Evolutionary conservation across 129 eudicot genomes (phyloP).

Genomic region (Flaveria sonorensis): DNA sequence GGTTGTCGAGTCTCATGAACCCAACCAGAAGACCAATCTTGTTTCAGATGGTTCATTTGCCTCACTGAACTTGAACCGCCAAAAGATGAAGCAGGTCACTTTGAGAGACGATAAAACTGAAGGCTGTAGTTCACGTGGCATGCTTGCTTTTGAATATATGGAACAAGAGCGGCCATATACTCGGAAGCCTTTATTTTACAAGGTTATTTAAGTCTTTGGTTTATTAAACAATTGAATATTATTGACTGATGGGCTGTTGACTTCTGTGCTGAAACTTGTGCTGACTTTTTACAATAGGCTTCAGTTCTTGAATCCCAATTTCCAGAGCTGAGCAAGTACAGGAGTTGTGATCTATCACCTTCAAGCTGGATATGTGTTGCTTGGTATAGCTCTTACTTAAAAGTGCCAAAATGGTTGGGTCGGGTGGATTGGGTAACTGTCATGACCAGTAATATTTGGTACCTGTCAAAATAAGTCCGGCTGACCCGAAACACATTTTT

Average conservation of each 20-base stretch:
- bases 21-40: background rate
- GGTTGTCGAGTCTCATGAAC: slow-evolving; percentile 12
- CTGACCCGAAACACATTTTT: background rate
- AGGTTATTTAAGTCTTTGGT: slow-evolving; percentile 41
- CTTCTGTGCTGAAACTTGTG: slow-evolving; percentile 23
- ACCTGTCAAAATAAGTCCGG: background rate
- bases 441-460: background rate
- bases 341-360: slow-evolving; percentile 67
- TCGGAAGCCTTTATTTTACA: slow-evolving; percentile 57
- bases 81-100: background rate
- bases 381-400: slow-evolving; percentile 44
- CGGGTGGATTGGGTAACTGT: background rate
- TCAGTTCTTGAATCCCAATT: slow-evolving; percentile 40
- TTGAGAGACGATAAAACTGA: background rate
- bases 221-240: background rate
- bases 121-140: slow-evolving; percentile 29
- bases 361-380: slow-evolving; percentile 83
- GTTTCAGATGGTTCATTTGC: background rate
- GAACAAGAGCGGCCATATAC: slow-evolving; percentile 56
- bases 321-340: slow-evolving; percentile 55
- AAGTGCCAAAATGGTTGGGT: background rate
- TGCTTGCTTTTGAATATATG: slow-evolving; percentile 47
- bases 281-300: slow-evolving; percentile 38
- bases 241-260: background rate
- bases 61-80: background rate